Base-by-base conservation (phyloP, 1,284 basidiomycete genomes). In the Ceratobasidium sp. region DNA sequence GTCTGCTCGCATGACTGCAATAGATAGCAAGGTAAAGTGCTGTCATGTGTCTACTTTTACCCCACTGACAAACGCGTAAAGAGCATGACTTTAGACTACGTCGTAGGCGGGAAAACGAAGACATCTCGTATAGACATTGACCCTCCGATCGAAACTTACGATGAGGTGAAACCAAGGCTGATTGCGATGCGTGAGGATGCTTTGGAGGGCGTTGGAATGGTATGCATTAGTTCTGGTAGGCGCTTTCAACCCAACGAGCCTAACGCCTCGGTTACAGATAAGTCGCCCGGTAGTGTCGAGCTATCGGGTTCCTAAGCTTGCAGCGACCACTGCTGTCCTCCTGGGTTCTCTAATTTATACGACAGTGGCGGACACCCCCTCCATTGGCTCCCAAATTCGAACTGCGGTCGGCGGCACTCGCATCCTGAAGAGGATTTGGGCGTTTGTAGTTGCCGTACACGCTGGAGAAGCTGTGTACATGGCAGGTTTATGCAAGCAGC, bases 161-260 rank as follows among this genome's bases (percentile, higher is more conserved):
- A 91, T 1, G 91, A 92, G 64, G 91, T 93, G 43, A 93, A 93
- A 78, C 91, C 91, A 6, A 87, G 92, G 18, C 80, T 94, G 26
- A 82, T 93, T 44, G 82, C 84, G 66, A 92, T 92, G 91, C 91
- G 91, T 79, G 86, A 86, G 0, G 83, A 90, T 38, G 89, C 91
- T 0, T 89, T 92, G 78, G 89, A 91, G 78, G 85, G 86, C 0
- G 83, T 92, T 7, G 91, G 91, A 32, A 92, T 91, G 89, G 92
- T 91, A 73, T 58, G 86, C 81, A 3, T 28, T 30, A 35, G 21
- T 35, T 50, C 26, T 43, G 49, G 44, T 21, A 32, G 28, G 44
- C 58, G 16, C 43, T 21, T 23, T 43, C 41, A 11, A 49, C 9
- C 46, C 35, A 41, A 38, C 52, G 2, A n/a, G n/a, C n/a, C n/a